phyloP scores from a whole-genome alignment of 495 filamentous ascomycete species.

The Apodospora peruviana region DNA sequence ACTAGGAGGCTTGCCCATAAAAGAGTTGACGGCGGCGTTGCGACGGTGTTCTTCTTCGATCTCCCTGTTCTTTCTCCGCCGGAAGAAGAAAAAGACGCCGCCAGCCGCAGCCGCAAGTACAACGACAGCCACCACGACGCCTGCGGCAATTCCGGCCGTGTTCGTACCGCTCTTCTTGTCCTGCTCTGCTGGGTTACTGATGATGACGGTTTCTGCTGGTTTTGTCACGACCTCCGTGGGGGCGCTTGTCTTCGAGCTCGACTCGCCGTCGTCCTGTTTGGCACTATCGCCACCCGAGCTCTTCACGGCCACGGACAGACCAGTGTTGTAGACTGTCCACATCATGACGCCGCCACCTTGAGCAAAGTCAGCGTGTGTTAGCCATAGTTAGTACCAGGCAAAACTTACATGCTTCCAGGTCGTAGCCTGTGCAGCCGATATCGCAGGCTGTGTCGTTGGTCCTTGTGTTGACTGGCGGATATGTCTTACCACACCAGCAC shows the following conservation, averaged over 20 bases:
- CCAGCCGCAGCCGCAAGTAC: constrained; percentile 58
- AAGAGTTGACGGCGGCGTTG: constrained; percentile 63
- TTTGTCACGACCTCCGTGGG: not conserved
- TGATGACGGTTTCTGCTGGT: constrained; percentile 4
- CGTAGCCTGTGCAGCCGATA: constrained; percentile 51
- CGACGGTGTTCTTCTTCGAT: constrained; percentile 76
- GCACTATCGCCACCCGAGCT: constrained; percentile 1
- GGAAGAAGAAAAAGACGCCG: constrained; percentile 69
- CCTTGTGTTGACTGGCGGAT: constrained; percentile 45
- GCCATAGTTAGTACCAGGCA: not conserved
- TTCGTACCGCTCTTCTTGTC: constrained; percentile 28
- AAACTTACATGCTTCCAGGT: constrained; percentile 52
- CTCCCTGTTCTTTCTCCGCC: constrained; percentile 64
- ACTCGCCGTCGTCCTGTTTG: not conserved
- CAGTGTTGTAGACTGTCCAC: constrained; percentile 49
- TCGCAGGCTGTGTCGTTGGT: constrained; percentile 50
- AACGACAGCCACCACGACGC: constrained; percentile 81
- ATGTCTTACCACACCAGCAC: constrained; percentile 59
- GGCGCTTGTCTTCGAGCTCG: not conserved
- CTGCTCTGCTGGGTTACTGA: constrained; percentile 15
- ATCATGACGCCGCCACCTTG: constrained; percentile 48
- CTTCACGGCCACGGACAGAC: constrained; percentile 23
- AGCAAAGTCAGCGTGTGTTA: constrained; percentile 1
- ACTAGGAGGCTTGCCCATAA: constrained; percentile 55
- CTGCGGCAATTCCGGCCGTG: constrained; percentile 73